These are phyloP conservation scores for Cenchrus fungigraminus DNA, from an alignment of 176 grass and related monocot genomes.

Conservation along the genomic window DNA sequence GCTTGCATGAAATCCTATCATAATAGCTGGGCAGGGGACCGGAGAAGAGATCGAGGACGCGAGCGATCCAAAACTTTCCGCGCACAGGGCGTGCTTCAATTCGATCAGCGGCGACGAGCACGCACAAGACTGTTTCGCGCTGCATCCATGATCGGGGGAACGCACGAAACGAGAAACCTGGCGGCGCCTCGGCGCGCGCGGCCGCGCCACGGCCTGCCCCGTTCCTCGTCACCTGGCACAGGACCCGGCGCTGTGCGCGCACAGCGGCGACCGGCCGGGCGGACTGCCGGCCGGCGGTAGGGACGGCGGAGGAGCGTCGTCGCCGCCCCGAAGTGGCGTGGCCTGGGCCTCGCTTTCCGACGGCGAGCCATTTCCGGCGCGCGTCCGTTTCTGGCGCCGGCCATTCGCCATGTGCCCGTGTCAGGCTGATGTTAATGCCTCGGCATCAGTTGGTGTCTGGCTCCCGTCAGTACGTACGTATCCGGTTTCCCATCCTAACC, in stretches of 20 bases:
- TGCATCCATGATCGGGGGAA: constrained; percentile 1
- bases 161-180: constrained; percentile 38
- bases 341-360: constrained; percentile 36
- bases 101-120: background rate
- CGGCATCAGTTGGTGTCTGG: constrained; percentile 11
- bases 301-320: background rate
- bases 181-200: constrained; percentile 41
- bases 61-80: constrained; percentile 39
- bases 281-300: background rate
- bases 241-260: constrained; percentile 38
- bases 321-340: constrained; percentile 25
- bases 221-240: constrained; percentile 43
- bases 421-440: constrained; percentile 38
- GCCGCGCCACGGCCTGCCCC: constrained; percentile 3
- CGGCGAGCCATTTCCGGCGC: constrained; percentile 30
- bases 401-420: constrained; percentile 40
- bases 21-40: background rate
- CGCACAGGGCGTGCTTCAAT: constrained; percentile 25
- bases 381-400: constrained; percentile 28
- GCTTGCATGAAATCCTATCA: background rate
- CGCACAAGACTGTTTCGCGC: constrained; percentile 28
- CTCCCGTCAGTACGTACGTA: background rate
- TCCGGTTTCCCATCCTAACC: background rate
- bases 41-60: background rate
- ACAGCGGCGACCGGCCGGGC: constrained; percentile 17